Conservation (phyloP, 202 grass and related monocot species). For the Tripidium arundinaceum region DNA sequence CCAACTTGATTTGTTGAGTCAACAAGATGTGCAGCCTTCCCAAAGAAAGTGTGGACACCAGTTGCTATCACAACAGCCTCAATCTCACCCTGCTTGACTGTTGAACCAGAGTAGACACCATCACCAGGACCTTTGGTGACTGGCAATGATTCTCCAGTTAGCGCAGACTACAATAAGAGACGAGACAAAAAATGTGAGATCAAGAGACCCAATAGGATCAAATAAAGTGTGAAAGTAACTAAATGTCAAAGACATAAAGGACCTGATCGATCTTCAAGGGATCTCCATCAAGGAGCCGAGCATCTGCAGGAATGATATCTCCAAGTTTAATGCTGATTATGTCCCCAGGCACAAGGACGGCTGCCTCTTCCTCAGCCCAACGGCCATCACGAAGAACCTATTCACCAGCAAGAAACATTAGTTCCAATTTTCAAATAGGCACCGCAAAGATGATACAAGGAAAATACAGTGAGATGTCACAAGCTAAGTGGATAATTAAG, state of each 20-base stretch:
- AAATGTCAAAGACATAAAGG: constrained; percentile 19
- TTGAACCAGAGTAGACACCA: constrained; percentile 75
- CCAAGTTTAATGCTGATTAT: constrained; percentile 83
- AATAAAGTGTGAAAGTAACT: background rate
- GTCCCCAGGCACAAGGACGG: constrained; percentile 78
- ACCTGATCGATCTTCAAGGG: constrained; percentile 87
- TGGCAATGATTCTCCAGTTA: constrained; percentile 84
- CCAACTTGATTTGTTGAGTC: constrained; percentile 84
- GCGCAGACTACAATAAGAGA: constrained; percentile 48
- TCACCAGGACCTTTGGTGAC: constrained; percentile 71
- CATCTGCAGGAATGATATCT: constrained; percentile 81
- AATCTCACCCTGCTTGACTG: constrained; percentile 84
- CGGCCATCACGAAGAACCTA: constrained; percentile 60
- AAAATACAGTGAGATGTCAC: background rate
- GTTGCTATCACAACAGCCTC: constrained; percentile 83
- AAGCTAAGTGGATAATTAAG: background rate
- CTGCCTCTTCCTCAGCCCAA: constrained; percentile 69
- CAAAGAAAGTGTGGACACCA: constrained; percentile 92
- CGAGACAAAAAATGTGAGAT: background rate
- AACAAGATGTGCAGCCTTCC: constrained; percentile 87
- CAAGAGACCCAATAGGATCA: background rate
- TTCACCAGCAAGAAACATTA: background rate
- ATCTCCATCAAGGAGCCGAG: constrained; percentile 84
- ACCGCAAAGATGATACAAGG: background rate
- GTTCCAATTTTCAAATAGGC: constrained; percentile 3